Conservation (phyloP, 2,329 filamentous ascomycete species). For the Ascochyta fabae region DNA sequence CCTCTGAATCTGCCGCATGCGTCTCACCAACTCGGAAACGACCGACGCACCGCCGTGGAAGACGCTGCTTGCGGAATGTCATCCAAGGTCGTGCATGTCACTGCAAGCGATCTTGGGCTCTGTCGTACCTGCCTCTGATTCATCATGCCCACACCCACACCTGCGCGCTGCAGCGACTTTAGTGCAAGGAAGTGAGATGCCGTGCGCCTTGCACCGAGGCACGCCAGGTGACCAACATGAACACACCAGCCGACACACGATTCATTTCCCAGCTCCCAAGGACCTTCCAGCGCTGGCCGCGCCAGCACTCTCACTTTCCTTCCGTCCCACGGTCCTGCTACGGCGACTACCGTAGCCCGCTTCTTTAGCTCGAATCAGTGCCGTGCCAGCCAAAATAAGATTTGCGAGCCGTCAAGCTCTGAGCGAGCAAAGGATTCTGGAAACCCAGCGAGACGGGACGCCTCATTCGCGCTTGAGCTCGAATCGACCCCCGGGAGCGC, state of each 20-base stretch:
- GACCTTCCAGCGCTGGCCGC: conserved; percentile 4
- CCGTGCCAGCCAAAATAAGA: conserved; percentile 5
- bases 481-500: background rate
- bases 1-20: conserved; percentile 14
- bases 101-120: conserved; percentile 7
- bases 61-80: conserved; percentile 12
- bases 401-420: background rate
- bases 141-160: background rate
- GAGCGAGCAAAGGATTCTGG: conserved; percentile 4
- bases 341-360: conserved; percentile 14
- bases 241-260: background rate
- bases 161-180: conserved; percentile 2
- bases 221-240: background rate
- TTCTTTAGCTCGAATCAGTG: conserved; percentile 2
- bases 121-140: conserved; percentile 10
- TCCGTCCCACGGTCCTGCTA: conserved; percentile 5
- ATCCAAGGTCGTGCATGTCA: conserved; percentile 5
- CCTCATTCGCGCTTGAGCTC: conserved; percentile 8
- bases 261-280: conserved; percentile 5
- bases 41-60: conserved; percentile 9
- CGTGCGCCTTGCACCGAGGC: conserved; percentile 12
- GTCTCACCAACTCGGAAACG: conserved; percentile 10
- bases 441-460: conserved; percentile 8
- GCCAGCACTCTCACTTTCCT: background rate
- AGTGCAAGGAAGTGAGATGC: conserved; percentile 5